Conservation (phyloP, 345 rosid species). For the Eutrema japonicum region DNA sequence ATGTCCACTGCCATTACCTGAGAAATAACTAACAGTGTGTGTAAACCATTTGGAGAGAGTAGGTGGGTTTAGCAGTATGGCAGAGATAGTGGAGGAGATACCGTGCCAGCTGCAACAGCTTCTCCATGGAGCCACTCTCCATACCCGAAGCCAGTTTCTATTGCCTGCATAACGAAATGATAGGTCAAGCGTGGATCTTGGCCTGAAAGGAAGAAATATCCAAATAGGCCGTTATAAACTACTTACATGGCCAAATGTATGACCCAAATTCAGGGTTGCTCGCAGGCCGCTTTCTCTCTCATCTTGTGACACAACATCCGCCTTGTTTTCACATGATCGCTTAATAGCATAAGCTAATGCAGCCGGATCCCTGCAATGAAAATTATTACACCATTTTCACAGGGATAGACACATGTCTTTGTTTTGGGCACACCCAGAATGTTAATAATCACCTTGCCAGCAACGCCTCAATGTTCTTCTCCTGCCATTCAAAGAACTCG, state of each 20-base stretch:
- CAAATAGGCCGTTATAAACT: neutral
- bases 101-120: conserved; percentile 98
- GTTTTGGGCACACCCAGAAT: conserved; percentile 2
- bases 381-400: conserved; percentile 3
- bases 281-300: conserved; percentile 96
- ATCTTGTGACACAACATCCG: conserved; percentile 94
- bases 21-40: neutral
- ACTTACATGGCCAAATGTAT: conserved; percentile 98
- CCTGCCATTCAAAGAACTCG: conserved; percentile 96
- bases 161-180: conserved; percentile 64
- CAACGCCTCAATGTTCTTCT: conserved; percentile 71
- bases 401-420: conserved; percentile 5
- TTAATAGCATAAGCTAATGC: conserved; percentile 91
- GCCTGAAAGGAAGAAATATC: neutral
- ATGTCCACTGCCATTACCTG: conserved; percentile 99
- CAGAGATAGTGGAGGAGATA: conserved; percentile 37
- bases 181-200: conserved; percentile 21
- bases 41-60: conserved; percentile 7
- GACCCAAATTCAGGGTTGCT: conserved; percentile 95
- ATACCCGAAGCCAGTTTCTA: conserved; percentile 91
- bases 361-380: conserved; percentile 73
- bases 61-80: neutral
- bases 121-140: conserved; percentile 99
- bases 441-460: conserved; percentile 64
- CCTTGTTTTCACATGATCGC: conserved; percentile 96